These are phyloP conservation scores for Dioszegia hungarica DNA, from an alignment of 768 basidiomycete species.

Conservation along the genomic window DNA sequence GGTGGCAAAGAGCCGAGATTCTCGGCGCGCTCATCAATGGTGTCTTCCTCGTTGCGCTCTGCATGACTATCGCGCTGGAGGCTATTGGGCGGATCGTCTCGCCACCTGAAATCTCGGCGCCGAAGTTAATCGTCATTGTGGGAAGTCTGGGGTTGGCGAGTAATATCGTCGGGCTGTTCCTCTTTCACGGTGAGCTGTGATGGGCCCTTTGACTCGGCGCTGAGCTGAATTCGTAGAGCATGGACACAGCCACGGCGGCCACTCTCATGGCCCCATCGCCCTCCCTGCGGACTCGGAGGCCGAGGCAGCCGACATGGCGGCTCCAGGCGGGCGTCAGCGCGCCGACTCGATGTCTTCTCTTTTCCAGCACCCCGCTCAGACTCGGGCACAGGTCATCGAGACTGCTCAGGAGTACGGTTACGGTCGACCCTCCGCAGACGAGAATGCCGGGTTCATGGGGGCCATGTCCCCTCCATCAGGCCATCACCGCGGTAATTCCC, in stretches of 20 bases:
- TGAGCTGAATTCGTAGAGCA: slow-evolving; percentile 55
- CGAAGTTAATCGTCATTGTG: slow-evolving; percentile 80
- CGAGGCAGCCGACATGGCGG: slow-evolving; percentile 4
- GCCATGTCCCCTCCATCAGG: slow-evolving; percentile 26
- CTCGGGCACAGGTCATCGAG: slow-evolving; percentile 57
- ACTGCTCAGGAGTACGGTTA: slow-evolving; percentile 71
- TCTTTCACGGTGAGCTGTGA: slow-evolving; percentile 80
- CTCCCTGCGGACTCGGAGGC: slow-evolving; percentile 10
- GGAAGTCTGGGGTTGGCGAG: slow-evolving; percentile 83
- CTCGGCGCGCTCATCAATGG: slow-evolving; percentile 93
- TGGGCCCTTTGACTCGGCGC: not conserved
- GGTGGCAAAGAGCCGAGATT: slow-evolving; percentile 98
- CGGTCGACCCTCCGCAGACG: slow-evolving; percentile 20
- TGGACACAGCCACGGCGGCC: slow-evolving; percentile 57
- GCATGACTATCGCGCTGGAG: slow-evolving; percentile 91
- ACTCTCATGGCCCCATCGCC: slow-evolving; percentile 16
- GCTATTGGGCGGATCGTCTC: slow-evolving; percentile 85
- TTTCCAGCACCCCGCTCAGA: slow-evolving; percentile 59
- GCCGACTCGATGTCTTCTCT: slow-evolving; percentile 54
- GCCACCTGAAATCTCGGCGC: slow-evolving; percentile 79
- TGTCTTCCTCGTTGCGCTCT: slow-evolving; percentile 91
- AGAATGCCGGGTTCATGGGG: slow-evolving; percentile 11
- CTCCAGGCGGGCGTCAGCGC: slow-evolving; percentile 18
- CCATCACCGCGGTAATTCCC: slow-evolving; percentile 6
- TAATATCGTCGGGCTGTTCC: slow-evolving; percentile 84